Base-by-base conservation (phyloP, 176 grass and related monocot species). In the Puccinellia tenuiflora region DNA sequence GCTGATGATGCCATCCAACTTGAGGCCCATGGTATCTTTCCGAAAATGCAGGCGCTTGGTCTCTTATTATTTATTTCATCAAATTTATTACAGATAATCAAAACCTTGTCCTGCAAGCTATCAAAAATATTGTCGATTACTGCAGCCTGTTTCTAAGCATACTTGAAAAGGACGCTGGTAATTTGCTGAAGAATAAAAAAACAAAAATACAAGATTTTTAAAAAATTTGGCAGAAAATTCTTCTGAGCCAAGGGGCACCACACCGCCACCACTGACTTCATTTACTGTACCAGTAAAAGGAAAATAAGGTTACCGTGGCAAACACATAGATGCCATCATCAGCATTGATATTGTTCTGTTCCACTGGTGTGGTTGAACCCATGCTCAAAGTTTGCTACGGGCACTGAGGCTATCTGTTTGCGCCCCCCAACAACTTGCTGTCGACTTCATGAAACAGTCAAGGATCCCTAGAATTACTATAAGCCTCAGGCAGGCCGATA, bases 321-420 rank as follows among this genome's bases (percentile, higher is more conserved):
- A 85, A 52, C 42, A 26, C 73, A 85, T 78, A 16, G 82, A 85
- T 65, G 64, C 51, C 26, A 51, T 31, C 45, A 51, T 51, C 45
- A 51, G 16, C 26, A 51, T 33, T 74, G 26, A 17, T 9, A 50
- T 73, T 64, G 30, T 73, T 48, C 43, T 51, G 40, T 74, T 31
- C 45, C 16, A 2, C 11, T 73, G 28, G 5, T 75, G 35, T 77
- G 17, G n/a, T n/a, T 45, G 42, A 45, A 45, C 42, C 42, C 9
- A 13, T 45, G 11, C 2, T 45, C 42, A 45, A 45, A 45, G 42
- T 45, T 45, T 45, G 9, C 11, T 45, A 3, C 42, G 13, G 1
- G 2, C 42, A 13, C 11, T 13, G 33, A 4, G 11, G 42, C 42
- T 13, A 45, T 45, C 11, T 9, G 42, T 45, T 45, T 45, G 11